These are phyloP conservation scores for Candida smagusa DNA, from an alignment of 1,139 yeast genomes.

Conservation along the genomic window DNA sequence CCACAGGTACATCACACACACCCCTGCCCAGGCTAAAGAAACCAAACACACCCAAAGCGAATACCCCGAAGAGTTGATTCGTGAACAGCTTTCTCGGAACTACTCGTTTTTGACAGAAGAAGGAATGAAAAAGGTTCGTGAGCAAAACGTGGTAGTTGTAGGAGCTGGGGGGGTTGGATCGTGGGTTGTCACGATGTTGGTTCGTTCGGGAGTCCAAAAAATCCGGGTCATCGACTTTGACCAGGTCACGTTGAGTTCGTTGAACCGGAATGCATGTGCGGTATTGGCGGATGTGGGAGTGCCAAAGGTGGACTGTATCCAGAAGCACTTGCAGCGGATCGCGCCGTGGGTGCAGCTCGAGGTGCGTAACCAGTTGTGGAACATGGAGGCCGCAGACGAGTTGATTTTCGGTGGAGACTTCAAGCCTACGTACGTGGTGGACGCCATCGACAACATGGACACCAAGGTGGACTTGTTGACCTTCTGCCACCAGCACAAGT, in stretches of 20 bases:
- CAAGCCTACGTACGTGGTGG: constrained; percentile 73
- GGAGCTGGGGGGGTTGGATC: constrained; percentile 99
- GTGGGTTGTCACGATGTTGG: constrained; percentile 91
- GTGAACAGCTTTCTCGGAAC: constrained; percentile 91
- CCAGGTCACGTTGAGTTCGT: constrained; percentile 87
- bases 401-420: constrained; percentile 54
- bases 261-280: constrained; percentile 94
- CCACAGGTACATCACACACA: constrained; percentile 23
- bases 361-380: constrained; percentile 76
- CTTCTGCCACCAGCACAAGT: constrained; percentile 56
- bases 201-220: constrained; percentile 81
- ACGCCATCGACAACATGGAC: constrained; percentile 93
- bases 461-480: constrained; percentile 87
- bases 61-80: constrained; percentile 71
- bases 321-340: constrained; percentile 56
- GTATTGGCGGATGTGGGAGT: constrained; percentile 84
- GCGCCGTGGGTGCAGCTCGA: constrained; percentile 93
- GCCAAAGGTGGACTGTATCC: constrained; percentile 79
- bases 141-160: constrained; percentile 79
- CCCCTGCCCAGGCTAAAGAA: constrained; percentile 6
- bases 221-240: constrained; percentile 88
- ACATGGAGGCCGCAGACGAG: constrained; percentile 57
- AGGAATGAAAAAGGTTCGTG: constrained; percentile 74
- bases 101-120: constrained; percentile 86
- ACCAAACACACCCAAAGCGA: constrained; percentile 7